Base-by-base conservation (phyloP, 2,329 filamentous ascomycete genomes). In the Cephalotrichum gorgonifer region DNA sequence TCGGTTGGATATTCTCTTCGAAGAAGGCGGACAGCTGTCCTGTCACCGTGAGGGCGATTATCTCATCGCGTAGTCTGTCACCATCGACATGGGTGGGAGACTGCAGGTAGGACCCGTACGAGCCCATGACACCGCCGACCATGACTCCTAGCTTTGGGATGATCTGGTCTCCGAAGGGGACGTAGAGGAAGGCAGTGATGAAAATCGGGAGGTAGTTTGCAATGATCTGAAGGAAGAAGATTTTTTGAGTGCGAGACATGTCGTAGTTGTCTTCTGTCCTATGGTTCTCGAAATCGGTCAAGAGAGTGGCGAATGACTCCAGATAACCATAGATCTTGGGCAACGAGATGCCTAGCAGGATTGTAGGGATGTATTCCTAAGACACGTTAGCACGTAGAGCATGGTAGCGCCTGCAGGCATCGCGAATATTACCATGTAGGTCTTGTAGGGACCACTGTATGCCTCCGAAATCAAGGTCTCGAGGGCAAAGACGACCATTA, bases 141-240 rank as follows among this genome's bases (percentile, higher is more conserved):
- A 84, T 74, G 22, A 78, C 56, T 54, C 86, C 78, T 1, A 88
- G 71, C 56, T 80, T 78, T 0, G 85, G 85, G 0, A 88, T 78
- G 2, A 88, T 76, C 17, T 77, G 63, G 42, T 74, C 74, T 26
- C 83, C 85, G 53, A 88, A 86, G 0, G 86, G 86, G 2, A 90
- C 81, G 58, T 90, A 90, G 47, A 90, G 76, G 57, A 89, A 90
- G 0, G 86, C 85, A 0, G 85, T 89, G 6, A 90, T 69, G 53
- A 88, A 75, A 43, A 87, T 84, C 1, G 84, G 84, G 1, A 88
- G 72, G 59, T 89, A 90, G 4, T 86, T 85, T 12, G 85, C 88
- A 64, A 89, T 86, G 67, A 88, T 87, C 69, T 85, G 86, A 60
- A 90, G 75, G 30, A 87, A 73, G 51, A 89, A 88, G 7, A 85